phyloP scores from a whole-genome alignment of 2,329 filamentous ascomycete genomes.

The Neurospora sp. region DNA sequence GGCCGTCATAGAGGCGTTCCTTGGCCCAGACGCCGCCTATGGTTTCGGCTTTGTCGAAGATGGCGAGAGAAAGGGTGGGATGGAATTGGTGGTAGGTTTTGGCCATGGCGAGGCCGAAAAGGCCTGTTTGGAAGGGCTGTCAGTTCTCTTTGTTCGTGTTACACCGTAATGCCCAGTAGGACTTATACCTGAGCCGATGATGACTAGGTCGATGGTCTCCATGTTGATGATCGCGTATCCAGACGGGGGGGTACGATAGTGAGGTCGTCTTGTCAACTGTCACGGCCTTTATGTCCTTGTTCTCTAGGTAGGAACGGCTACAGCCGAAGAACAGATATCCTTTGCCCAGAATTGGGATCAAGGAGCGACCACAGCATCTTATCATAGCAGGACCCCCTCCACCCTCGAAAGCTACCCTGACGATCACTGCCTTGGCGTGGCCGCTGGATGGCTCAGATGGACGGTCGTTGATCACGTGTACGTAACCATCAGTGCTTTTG shows the following conservation, averaged over 20 bases:
- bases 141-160: too few relatives aligned
- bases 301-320: too few relatives aligned
- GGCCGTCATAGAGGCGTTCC: conserved; percentile 55
- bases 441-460: background rate
- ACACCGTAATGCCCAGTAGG: too few relatives aligned
- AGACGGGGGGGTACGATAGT: background rate
- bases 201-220: conserved; percentile 37
- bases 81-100: conserved; percentile 52
- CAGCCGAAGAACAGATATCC: background rate
- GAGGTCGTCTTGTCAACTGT: background rate
- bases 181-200: conserved; percentile 46
- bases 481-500: background rate
- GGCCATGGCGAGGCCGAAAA: conserved; percentile 45
- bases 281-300: background rate
- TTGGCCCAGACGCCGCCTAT: conserved; percentile 63
- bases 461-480: background rate
- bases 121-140: conserved; percentile 12
- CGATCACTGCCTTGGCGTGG: background rate
- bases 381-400: background rate
- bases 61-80: conserved; percentile 42
- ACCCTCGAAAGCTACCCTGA: background rate
- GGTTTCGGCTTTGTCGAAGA: conserved; percentile 48
- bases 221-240: conserved; percentile 16
- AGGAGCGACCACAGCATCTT: background rate
- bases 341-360: background rate